Percentiles rank a stretch among this genome's conserved stretches.
phyloP scores from a whole-genome alignment of 306 rosid genomes.

The Mucuna pruriens region DNA sequence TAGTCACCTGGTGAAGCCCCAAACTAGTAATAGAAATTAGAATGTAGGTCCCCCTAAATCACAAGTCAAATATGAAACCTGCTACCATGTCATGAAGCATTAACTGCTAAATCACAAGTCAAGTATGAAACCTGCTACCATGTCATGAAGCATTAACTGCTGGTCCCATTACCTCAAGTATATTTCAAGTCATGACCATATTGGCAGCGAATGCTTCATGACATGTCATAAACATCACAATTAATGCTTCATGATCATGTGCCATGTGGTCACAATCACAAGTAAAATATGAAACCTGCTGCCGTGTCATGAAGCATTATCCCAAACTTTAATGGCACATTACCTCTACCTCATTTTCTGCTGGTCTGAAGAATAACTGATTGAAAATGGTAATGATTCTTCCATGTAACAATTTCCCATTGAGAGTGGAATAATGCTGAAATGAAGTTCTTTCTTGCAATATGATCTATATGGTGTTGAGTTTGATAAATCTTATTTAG shows the following conservation, averaged over 20 bases:
- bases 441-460: neutral
- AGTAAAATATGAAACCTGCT: conserved; percentile 13
- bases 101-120: too few species aligned
- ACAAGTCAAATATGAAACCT: conserved; percentile 1
- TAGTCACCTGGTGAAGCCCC: neutral
- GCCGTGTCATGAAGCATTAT: neutral
- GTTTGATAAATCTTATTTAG: conserved; percentile 1
- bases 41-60: neutral
- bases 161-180: too few species aligned
- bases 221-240: too few species aligned
- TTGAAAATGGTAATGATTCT: neutral
- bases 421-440: conserved; percentile 10
- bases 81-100: neutral
- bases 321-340: neutral
- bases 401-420: neutral
- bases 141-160: too few species aligned
- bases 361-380: neutral
- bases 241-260: too few species aligned
- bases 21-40: conserved; percentile 7
- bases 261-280: too few species aligned
- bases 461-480: neutral
- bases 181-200: too few species aligned
- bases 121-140: neutral
- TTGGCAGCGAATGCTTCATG: too few species aligned
- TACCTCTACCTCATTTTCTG: conserved; percentile 3